Evolutionary conservation across 2,329 filamentous ascomycete species (phyloP), one percentile per base, ranked within the genome.

Genomic region (Colletotrichum echinochloae): DNA sequence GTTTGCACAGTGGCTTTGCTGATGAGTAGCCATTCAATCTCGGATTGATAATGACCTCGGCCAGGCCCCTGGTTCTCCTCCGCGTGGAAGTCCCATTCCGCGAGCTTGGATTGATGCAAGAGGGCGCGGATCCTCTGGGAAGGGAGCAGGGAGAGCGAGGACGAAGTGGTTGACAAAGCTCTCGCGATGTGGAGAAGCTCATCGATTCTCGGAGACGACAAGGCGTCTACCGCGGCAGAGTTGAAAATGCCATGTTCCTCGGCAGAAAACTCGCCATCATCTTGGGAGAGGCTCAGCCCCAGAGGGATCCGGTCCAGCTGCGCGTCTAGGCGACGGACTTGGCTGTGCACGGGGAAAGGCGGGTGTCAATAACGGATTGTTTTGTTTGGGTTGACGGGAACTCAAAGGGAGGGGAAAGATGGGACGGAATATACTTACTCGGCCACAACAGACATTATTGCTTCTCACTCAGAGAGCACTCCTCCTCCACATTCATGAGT

Each of bases 1-100:
- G 92, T 91, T 77, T 98, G 95, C n/a, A 95, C 90, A 0, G 95
- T 93, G 5, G 95, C 95, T 80, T 98, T 99, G 81, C 92, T 94
- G 37, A 97, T 88, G 20, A 98, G 85, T 30, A 98, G 83, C 96
- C 96, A 98, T 80, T 97, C 92, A 60, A 98, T 87, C 76, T 98
- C 93, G 60, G 88, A 86, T 78, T 94, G 91, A 49, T 66, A 73
- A 51, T 52, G 44, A 23, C 60, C 57, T 28, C 49, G 66, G 11
- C 61, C 56, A 26, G 78, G 75, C 65, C 80, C 76, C 62, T 75
- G 72, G 46, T 51, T 56, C 35, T 49, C 5, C 8, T 77, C 75
- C 20, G 77, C 75, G 28, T 75, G 73, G 49, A 76, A 68, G 72
- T 78, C 75, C 26, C 73, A 73, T 41, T 70, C 77, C 26, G 79